Evolutionary conservation across 495 filamentous ascomycete genomes (phyloP), one percentile per base, ranked within the genome.

Genomic region (Usnea hakonensis): DNA sequence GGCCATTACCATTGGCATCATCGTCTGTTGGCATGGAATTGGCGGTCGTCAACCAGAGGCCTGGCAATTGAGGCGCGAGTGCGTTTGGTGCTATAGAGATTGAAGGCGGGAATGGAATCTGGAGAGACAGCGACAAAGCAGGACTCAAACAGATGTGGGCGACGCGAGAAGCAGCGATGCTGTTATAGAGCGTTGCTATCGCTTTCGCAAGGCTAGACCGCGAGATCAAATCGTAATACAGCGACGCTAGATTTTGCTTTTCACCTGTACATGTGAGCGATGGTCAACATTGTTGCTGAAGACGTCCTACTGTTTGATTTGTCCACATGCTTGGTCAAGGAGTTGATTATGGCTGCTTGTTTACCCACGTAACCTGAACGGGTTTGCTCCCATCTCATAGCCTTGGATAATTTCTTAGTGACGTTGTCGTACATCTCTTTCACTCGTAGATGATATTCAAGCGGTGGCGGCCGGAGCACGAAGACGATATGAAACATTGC

Each of bases 401-500:
- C 88, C 72, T 93, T 91, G 60, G 89, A 88, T 64, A 95, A 86
- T 71, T 92, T 93, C 74, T 89, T 93, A 66, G 90, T 87, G 28
- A 96, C 86, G 70, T 96, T 85, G 58, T 90, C 81, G 69, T 92
- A 95, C 70, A 97, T 86, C 56, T 93, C 85, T 59, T 85, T 81
- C 53, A 91, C 80, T 26, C 90, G 79, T 55, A 85, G 76, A 53
- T 87, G 86, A 67, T 87, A 87, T 71, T 95, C 90, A 46, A 89
- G 74, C 55, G 86, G 80, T 41, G 89, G 88, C 4, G 90, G 87
- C 68, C 89, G 86, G 55, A 96, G 75, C 38, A 96, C 88, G 74
- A 97, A 97, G 17, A 96, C 90, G 38, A 97, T 83, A 75, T 97
- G 91, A 72, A 98, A 98, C 91, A 97, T 96, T 28, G 85, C 91